These are phyloP conservation scores for Flueggea neowawraea DNA, from an alignment of 441 rosid species.

Conservation along the genomic window DNA sequence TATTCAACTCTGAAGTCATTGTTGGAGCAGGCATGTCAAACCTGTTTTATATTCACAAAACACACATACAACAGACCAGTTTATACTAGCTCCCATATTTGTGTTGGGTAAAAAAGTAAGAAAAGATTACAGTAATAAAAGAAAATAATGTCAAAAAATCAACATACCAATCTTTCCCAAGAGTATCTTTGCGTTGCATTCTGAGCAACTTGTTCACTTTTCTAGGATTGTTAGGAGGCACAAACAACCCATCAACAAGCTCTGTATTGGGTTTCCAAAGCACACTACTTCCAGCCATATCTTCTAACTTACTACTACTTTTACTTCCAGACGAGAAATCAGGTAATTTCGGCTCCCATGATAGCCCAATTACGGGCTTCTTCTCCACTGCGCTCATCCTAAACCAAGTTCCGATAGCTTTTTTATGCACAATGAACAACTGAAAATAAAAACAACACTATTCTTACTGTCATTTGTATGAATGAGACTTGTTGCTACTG, in stretches of 20 bases:
- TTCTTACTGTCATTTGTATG: no score
- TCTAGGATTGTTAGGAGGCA: constrained; percentile 73
- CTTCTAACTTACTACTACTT: constrained; percentile 3
- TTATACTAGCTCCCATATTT: not conserved
- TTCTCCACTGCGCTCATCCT: constrained; percentile 24
- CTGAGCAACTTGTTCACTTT: constrained; percentile 63
- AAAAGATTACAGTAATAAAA: not conserved
- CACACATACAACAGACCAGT: not conserved
- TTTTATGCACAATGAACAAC: no score
- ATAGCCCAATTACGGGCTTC: constrained; percentile 64
- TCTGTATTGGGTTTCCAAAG: constrained; percentile 63
- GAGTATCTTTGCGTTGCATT: constrained; percentile 67
- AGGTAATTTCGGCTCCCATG: constrained; percentile 83
- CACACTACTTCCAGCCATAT: constrained; percentile 20
- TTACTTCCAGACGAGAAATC: constrained; percentile 18
- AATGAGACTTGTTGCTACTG: no score
- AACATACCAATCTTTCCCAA: constrained; percentile 61
- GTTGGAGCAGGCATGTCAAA: constrained; percentile 94
- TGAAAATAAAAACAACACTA: no score
- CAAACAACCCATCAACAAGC: constrained; percentile 76
- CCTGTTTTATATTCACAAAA: constrained; percentile 33
- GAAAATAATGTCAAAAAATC: not conserved
- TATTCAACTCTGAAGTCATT: constrained; percentile 82
- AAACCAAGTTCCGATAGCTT: not conserved
- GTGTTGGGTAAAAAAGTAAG: not conserved